Evolutionary conservation across 768 basidiomycete species (phyloP), one percentile per base, ranked within the genome.

Genomic region (Austroboletus festivus): DNA sequence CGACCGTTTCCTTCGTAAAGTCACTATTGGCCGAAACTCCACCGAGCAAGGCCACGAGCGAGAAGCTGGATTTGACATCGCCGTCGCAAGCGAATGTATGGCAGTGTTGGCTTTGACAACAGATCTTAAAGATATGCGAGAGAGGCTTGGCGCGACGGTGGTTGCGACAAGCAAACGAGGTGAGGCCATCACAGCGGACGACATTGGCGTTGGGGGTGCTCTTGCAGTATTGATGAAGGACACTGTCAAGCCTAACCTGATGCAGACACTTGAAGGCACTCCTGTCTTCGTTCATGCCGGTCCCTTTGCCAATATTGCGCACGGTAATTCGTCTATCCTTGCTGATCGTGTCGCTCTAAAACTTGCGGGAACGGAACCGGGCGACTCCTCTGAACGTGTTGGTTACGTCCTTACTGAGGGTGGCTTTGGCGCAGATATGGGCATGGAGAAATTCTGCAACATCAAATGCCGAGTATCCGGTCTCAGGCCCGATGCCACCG

Each of bases 381-480:
- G 94, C 47, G 94, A 97, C 60, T 72, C 81, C 2, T 55, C 85
- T 5, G 83, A 85, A 46, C 83, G 85, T 41, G 82, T 86, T 38
- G 95, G 95, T 34, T 99, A 96, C 60, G 95, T 98, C 50, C 81
- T 99, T 57, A 99, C 95, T 23, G 95, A 99, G 71, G 94, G 93
- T 62, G 95, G 95, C 38, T 99, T 98, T 70, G 95, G 95, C 48
- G 94, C 95, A 19, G 95, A 99, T 67, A 99, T 98, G 84, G 95
- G 93, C 33, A 91, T 94, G 91, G 92, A 93, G 72, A 96, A 99
- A 70, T 99, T 98, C 79, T 97, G 92, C 78, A 97, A 98, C 71
- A 97, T 99, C 78, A 99, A 99, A 70, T 97, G 94, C 68, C 85
- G 95, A 51, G 77, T 88, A 49, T 93, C 90, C 52, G 95, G 94